Evolutionary conservation across 257 asterid genomes (phyloP), one percentile per base, ranked within the genome.

Genomic region (Penstemon barbatus): DNA sequence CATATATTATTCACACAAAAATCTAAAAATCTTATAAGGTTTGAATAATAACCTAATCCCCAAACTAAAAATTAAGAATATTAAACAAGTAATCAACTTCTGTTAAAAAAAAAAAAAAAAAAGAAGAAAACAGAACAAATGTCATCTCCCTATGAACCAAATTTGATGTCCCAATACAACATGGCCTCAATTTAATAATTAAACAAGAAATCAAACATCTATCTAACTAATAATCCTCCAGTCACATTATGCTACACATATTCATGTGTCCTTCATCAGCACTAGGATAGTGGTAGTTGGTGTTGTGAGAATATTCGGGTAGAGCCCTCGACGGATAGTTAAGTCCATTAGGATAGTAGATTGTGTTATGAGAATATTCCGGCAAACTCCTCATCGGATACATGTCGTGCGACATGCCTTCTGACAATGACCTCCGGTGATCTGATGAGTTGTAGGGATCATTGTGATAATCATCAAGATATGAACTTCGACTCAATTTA

Each of bases 381-480:
- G 65, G 65, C 11, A 59, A 40, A 43, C 13, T 50, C 55, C 71
- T 61, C 42, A 38, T 8, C 15, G 74, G 74, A 61, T 50, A 36
- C 4, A 10, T 2, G 54, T 49, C 2, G 54, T 49, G n/a, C 4
- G 18, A 13, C 71, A 66, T 76, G 15, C 77, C 74, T 45, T 57
- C 59, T 0, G 71, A 55, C 44, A 77, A 66, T 3, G 71, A 52
- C 13, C 65, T 67, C 3, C 48, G 71, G 18, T 73, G 38, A 13
- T 41, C n/a, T 49, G 19, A 11, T 49, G 19, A 11, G 46, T 36
- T 58, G 5, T 39, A 58, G 8, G 46, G 65, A 58, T 41, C 40
- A 45, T 48, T 15, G 43, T 12, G 33, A 10, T 56, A 56, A 40
- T 40, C 13, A 12, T 5, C 11, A 1, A 37, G 38, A 36, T 70